These are phyloP conservation scores for Limnanthes douglasii DNA, from an alignment of 345 rosid species.

Conservation along the genomic window DNA sequence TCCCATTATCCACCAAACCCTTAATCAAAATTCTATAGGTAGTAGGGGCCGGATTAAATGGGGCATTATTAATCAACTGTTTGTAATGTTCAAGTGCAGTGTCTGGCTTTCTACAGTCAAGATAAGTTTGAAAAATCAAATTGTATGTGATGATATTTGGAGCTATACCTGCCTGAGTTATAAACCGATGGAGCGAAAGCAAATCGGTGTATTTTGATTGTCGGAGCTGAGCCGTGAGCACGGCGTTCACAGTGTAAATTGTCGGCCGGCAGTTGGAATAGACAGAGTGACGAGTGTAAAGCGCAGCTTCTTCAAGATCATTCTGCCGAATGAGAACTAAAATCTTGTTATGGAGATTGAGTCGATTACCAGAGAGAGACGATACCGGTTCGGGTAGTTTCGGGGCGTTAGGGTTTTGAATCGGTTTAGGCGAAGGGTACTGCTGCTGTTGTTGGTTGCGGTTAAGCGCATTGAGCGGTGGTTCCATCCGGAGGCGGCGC, in stretches of 20 bases:
- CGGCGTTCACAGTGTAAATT: constrained; percentile 70
- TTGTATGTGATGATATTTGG: constrained; percentile 67
- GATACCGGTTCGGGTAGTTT: constrained; percentile 73
- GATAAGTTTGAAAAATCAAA: constrained; percentile 65
- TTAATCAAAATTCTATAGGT: constrained; percentile 63
- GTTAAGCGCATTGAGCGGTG: constrained; percentile 50
- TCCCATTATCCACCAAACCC: constrained; percentile 72
- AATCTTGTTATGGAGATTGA: constrained; percentile 69
- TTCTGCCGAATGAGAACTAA: constrained; percentile 52
- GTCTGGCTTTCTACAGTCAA: constrained; percentile 69
- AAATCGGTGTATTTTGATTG: constrained; percentile 62
- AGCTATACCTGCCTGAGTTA: constrained; percentile 68
- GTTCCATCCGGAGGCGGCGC: constrained; percentile 76
- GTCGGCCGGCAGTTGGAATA: constrained; percentile 93
- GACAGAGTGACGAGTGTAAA: constrained; percentile 80
- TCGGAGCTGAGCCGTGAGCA: constrained; percentile 74
- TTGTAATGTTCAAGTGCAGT: constrained; percentile 69
- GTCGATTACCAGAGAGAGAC: constrained; percentile 60
- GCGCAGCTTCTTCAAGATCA: constrained; percentile 83
- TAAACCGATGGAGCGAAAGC: constrained; percentile 62
- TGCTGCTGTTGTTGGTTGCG: constrained; percentile 34
- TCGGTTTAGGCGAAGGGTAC: constrained; percentile 34
- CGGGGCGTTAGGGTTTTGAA: constrained; percentile 72
- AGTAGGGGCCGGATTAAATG: constrained; percentile 53
- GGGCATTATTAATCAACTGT: constrained; percentile 52